A percentile compares a stretch with the other conserved stretches of the same genome.
Conservation (phyloP, 176 grass and related monocot species). For the Avena eriantha region DNA sequence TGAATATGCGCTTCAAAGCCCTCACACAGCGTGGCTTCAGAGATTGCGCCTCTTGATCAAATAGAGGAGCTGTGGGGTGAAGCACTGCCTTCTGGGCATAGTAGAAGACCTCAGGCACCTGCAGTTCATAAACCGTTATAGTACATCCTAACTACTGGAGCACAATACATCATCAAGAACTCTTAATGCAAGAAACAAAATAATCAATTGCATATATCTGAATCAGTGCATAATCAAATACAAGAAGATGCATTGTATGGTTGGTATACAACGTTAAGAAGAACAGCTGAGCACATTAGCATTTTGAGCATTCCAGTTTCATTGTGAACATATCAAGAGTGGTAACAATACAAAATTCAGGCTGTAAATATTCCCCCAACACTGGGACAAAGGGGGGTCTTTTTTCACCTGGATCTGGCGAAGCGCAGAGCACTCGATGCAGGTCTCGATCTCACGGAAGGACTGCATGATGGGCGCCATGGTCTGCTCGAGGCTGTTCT, state of each 20-base stretch:
- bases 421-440: slow-evolving; percentile 96
- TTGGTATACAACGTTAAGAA: background rate
- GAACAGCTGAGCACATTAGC: background rate
- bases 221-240: background rate
- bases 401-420: slow-evolving; percentile 94
- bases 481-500: slow-evolving; percentile 86
- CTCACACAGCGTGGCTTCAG: slow-evolving; percentile 91
- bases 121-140: background rate
- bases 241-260: background rate
- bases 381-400: background rate
- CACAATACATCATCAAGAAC: background rate
- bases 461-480: slow-evolving; percentile 97
- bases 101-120: slow-evolving; percentile 95
- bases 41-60: slow-evolving; percentile 93
- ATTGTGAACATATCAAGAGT: background rate
- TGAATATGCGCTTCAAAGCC: slow-evolving; percentile 95
- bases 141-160: background rate
- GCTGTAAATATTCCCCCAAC: background rate
- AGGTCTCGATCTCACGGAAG: slow-evolving; percentile 93
- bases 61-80: slow-evolving; percentile 90
- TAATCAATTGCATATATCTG: background rate
- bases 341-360: background rate
- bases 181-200: background rate
- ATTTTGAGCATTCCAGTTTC: slow-evolving; percentile 7
- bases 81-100: slow-evolving; percentile 97